Percentiles rank a stretch among this genome's conserved stretches.
These are phyloP conservation scores for Diaporthe caulivora DNA, from an alignment of 2,329 filamentous ascomycete species.

Conservation along the genomic window DNA sequence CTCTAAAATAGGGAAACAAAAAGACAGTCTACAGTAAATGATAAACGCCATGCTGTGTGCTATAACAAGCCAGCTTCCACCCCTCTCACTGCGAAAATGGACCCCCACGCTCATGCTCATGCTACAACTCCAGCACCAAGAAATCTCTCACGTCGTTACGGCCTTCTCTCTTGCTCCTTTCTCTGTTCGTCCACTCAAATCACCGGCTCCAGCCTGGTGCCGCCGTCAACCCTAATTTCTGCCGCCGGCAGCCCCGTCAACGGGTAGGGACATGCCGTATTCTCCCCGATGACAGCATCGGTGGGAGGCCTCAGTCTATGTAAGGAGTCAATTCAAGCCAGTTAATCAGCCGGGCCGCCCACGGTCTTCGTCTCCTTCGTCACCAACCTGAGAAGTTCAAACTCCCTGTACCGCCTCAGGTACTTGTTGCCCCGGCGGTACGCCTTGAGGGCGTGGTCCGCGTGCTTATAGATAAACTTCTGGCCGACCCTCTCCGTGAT, in stretches of 20 bases:
- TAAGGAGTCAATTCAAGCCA: not conserved
- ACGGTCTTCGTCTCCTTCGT: slow-evolving; percentile 1
- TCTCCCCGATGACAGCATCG: not conserved
- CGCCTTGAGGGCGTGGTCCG: slow-evolving; percentile 71
- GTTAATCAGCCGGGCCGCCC: not conserved
- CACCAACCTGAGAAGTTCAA: slow-evolving; percentile 79
- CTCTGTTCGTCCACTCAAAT: not conserved
- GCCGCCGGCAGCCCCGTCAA: not conserved
- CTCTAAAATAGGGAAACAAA: not conserved
- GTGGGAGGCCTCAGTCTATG: slow-evolving; percentile 30
- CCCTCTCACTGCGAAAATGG: not conserved
- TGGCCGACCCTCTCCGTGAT: slow-evolving; percentile 71
- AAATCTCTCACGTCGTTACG: not conserved
- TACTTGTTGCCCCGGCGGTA: slow-evolving; percentile 80
- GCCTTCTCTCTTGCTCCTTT: too few relatives aligned
- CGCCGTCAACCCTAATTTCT: not conserved
- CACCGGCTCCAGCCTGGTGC: not conserved
- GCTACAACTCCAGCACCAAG: not conserved
- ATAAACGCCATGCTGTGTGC: slow-evolving; percentile 26
- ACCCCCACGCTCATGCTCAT: not conserved
- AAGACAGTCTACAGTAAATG: slow-evolving; percentile 10
- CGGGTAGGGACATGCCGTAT: not conserved
- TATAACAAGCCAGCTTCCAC: slow-evolving; percentile 12
- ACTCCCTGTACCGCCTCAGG: slow-evolving; percentile 78
- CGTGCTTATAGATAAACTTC: slow-evolving; percentile 58